phyloP scores from a whole-genome alignment of 805 yeast species.

The Candida michaelii region DNA sequence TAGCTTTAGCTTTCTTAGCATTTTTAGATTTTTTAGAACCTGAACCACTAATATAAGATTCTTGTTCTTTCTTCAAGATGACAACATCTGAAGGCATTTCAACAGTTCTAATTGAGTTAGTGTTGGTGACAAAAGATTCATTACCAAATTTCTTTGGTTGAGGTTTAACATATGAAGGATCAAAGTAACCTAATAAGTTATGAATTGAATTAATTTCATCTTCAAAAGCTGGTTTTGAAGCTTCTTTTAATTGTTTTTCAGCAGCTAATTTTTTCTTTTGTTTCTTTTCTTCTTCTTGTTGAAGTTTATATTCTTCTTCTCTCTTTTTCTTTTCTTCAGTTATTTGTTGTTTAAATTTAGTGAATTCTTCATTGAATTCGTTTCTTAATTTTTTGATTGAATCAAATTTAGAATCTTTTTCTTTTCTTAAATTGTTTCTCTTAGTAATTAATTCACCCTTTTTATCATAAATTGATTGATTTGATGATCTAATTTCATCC shows the following conservation, averaged over 20 bases:
- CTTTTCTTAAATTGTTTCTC: constrained; percentile 65
- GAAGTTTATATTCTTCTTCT: constrained; percentile 63
- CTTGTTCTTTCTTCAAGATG: constrained; percentile 62
- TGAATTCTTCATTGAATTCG: constrained; percentile 73
- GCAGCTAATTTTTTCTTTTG: constrained; percentile 54
- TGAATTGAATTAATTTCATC: constrained; percentile 77
- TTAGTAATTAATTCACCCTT: constrained; percentile 61
- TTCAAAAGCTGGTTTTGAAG: constrained; percentile 81
- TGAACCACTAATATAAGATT: constrained; percentile 53
- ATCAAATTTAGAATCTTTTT: constrained; percentile 66
- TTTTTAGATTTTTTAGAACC: constrained; percentile 33
- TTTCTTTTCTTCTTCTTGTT: constrained; percentile 51
- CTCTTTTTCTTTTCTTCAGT: constrained; percentile 69
- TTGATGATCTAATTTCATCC: constrained; percentile 60
- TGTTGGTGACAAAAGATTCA: constrained; percentile 24
- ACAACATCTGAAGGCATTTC: constrained; percentile 65
- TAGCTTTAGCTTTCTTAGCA: constrained; percentile 53
- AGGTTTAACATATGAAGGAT: constrained; percentile 72
- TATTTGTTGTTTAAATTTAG: constrained; percentile 65
- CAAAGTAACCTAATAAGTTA: constrained; percentile 68
- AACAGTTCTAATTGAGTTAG: constrained; percentile 46
- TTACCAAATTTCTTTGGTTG: constrained; percentile 31
- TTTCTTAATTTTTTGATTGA: constrained; percentile 67
- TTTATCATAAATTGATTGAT: constrained; percentile 63
- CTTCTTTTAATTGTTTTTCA: constrained; percentile 69